Conservation (phyloP, 2,329 filamentous ascomycete genomes). For the Cytospora piceicola region DNA sequence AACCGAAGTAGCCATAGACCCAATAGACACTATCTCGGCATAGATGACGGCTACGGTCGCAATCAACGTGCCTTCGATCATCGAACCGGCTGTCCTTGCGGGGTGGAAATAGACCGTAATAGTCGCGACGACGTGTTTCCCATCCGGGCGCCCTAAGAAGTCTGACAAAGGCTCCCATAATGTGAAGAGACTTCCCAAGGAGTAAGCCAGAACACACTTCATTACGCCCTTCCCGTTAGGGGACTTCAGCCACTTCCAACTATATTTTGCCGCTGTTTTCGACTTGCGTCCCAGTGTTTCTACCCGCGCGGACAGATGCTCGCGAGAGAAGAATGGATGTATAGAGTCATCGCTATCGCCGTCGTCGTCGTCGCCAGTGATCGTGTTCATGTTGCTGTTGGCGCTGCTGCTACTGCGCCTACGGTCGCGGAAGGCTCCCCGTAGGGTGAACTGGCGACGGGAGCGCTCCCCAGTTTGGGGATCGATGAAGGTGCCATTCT, state of each 20-base stretch:
- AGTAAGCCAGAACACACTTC: constrained; percentile 89
- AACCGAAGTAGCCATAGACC: constrained; percentile 87
- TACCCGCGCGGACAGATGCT: constrained; percentile 43
- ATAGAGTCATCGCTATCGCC: constrained; percentile 41
- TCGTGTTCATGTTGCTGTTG: not conserved
- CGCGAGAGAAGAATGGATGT: constrained; percentile 42
- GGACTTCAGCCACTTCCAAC: constrained; percentile 67
- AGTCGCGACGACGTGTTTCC: constrained; percentile 92
- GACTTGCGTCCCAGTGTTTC: constrained; percentile 43
- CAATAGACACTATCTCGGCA: constrained; percentile 72
- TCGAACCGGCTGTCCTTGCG: constrained; percentile 81
- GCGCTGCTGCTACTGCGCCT: constrained; percentile 27
- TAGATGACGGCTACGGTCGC: constrained; percentile 80
- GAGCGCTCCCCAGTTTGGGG: constrained; percentile 85
- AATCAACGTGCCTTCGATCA: constrained; percentile 82
- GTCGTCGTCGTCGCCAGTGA: constrained; percentile 35
- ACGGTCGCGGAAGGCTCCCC: constrained; percentile 50
- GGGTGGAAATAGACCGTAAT: constrained; percentile 96
- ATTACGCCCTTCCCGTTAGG: constrained; percentile 78
- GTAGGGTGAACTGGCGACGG: constrained; percentile 77
- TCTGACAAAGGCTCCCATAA: constrained; percentile 75
- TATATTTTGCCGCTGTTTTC: constrained; percentile 42
- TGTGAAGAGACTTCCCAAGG: constrained; percentile 83
- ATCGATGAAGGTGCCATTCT: constrained; percentile 85
- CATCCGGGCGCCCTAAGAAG: constrained; percentile 81